Evolutionary conservation across 2,329 filamentous ascomycete species (phyloP).

Genomic region (Arachnomyces sp.): DNA sequence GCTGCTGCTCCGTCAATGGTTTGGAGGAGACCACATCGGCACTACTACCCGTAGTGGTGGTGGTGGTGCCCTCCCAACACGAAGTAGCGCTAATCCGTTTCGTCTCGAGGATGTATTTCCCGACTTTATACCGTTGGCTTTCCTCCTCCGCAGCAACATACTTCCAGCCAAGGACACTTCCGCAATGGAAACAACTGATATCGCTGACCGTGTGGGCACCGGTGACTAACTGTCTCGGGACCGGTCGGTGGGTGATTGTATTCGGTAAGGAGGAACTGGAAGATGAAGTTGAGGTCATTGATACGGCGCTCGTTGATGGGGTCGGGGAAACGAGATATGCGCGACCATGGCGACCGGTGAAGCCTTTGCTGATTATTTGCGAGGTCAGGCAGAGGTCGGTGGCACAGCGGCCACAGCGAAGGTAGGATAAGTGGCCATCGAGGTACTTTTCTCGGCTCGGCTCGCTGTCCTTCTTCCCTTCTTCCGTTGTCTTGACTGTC

Average conservation of each 20-base stretch:
- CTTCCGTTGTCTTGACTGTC: slow-evolving; percentile 6
- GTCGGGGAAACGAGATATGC: slow-evolving; percentile 53
- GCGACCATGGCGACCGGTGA: slow-evolving; percentile 56
- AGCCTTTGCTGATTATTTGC: slow-evolving; percentile 57
- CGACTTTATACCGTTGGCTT: slow-evolving; percentile 54
- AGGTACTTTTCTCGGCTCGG: slow-evolving; percentile 34
- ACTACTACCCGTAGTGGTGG: slow-evolving; percentile 1
- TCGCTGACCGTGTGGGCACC: slow-evolving; percentile 56
- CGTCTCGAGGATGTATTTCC: slow-evolving; percentile 59
- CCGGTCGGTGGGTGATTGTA: slow-evolving; percentile 48
- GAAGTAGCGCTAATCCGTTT: slow-evolving; percentile 43
- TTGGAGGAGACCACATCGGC: slow-evolving; percentile 1
- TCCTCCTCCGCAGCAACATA: slow-evolving; percentile 56
- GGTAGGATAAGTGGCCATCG: slow-evolving; percentile 43
- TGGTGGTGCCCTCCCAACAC: slow-evolving; percentile 42
- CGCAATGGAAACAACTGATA: slow-evolving; percentile 50
- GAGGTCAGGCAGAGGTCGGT: slow-evolving; percentile 50
- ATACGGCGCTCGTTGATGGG: slow-evolving; percentile 23
- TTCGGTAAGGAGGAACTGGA: slow-evolving; percentile 45
- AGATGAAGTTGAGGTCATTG: slow-evolving; percentile 20
- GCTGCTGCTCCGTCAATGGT: background rate
- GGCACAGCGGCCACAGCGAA: slow-evolving; percentile 52
- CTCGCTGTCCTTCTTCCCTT: slow-evolving; percentile 16
- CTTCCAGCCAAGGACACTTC: slow-evolving; percentile 54
- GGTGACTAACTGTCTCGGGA: slow-evolving; percentile 53